A percentile compares a stretch with the other conserved stretches of the same genome.
phyloP scores from a whole-genome alignment of 2,329 filamentous ascomycete species.

The Parastagonospora avenae region DNA sequence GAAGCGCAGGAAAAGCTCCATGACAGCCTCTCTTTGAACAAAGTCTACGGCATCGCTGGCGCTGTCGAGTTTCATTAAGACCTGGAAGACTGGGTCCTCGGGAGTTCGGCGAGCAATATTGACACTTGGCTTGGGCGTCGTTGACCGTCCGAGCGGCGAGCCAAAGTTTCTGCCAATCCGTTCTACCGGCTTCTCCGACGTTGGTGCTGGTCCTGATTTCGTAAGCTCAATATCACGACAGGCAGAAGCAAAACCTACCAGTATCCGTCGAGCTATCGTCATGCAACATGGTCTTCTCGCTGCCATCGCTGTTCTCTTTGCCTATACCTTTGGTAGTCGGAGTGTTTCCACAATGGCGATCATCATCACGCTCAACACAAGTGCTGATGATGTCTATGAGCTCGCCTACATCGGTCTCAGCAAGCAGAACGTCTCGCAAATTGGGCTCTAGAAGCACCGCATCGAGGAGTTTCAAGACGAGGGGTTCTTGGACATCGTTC shows the following conservation, averaged over 20 bases:
- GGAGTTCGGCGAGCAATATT: slow-evolving; percentile 20
- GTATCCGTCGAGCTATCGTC: background rate
- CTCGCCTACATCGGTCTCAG: slow-evolving; percentile 70
- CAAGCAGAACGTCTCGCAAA: slow-evolving; percentile 62
- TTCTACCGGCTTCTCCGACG: slow-evolving; percentile 17
- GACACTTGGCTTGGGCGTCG: background rate
- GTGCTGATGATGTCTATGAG: slow-evolving; percentile 64
- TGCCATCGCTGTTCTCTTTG: background rate
- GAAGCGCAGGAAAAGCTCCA: slow-evolving; percentile 69
- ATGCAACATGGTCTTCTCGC: background rate
- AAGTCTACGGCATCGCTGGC: slow-evolving; percentile 54
- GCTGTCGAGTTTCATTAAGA: slow-evolving; percentile 34
- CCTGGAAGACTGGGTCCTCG: slow-evolving; percentile 31
- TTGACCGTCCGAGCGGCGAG: background rate
- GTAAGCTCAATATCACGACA: background rate
- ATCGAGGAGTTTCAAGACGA: slow-evolving; percentile 58
- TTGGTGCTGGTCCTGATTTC: slow-evolving; percentile 7
- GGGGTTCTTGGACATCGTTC: slow-evolving; percentile 43
- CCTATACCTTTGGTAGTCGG: slow-evolving; percentile 7
- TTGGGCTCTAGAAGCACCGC: slow-evolving; percentile 51
- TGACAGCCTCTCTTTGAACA: slow-evolving; percentile 68
- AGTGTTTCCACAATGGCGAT: slow-evolving; percentile 20
- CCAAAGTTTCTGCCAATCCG: slow-evolving; percentile 13
- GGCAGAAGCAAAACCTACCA: background rate
- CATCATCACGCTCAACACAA: slow-evolving; percentile 52